Conservation (phyloP, 2,329 filamentous ascomycete genomes). For the Diaporthe eres region DNA sequence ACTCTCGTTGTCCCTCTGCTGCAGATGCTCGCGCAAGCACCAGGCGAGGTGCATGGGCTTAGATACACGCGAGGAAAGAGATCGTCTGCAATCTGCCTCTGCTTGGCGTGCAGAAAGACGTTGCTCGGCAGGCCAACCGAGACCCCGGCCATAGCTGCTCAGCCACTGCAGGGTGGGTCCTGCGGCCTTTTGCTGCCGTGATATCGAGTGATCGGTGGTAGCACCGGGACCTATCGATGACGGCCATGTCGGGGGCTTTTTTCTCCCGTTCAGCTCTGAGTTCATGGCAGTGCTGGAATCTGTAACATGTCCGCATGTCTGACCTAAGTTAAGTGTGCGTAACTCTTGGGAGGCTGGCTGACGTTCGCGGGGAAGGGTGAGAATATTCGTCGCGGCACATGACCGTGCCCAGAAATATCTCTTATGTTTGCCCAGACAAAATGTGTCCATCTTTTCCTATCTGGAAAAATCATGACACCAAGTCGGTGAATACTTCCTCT, state of each 20-base stretch:
- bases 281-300: conserved; percentile 47
- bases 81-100: background rate
- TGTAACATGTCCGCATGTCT: background rate
- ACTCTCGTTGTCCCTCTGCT: background rate
- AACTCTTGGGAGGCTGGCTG: background rate
- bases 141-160: conserved; percentile 7
- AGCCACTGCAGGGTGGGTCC: conserved; percentile 29
- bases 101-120: conserved; percentile 13
- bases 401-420: background rate
- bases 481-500: background rate
- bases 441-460: background rate
- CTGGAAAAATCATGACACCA: background rate
- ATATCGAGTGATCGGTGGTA: conserved; percentile 28
- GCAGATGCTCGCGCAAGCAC: background rate
- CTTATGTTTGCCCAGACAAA: background rate
- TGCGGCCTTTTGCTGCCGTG: conserved; percentile 29
- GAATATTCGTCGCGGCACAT: background rate
- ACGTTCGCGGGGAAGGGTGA: background rate
- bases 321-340: background rate
- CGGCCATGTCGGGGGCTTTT: background rate
- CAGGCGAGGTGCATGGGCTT: background rate
- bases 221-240: conserved; percentile 3
- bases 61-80: background rate
- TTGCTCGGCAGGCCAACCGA: conserved; percentile 26
- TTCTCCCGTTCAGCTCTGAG: background rate